phyloP scores from a whole-genome alignment of 257 asterid species.

The Nicotiana sylvestris region DNA sequence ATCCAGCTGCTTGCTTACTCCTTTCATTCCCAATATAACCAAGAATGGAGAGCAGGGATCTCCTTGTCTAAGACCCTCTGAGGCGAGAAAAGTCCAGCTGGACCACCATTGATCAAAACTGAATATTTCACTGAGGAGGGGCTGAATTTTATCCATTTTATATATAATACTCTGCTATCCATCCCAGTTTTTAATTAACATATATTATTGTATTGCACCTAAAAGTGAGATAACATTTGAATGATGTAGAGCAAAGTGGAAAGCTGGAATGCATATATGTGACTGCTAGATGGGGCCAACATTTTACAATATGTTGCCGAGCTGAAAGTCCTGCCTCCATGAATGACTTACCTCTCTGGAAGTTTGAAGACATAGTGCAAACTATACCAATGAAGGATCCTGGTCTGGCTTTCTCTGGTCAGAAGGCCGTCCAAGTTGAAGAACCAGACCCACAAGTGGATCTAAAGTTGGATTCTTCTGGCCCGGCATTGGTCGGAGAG shows the following conservation, averaged over 20 bases:
- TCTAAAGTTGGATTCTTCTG: slow-evolving; percentile 62
- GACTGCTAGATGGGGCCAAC: slow-evolving; percentile 81
- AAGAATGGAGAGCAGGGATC: neutral
- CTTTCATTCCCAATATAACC: neutral
- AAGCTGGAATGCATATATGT: slow-evolving; percentile 93
- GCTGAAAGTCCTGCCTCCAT: slow-evolving; percentile 98
- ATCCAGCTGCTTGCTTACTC: neutral
- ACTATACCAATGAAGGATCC: slow-evolving; percentile 84
- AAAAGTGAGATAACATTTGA: slow-evolving; percentile 21
- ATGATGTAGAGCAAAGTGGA: slow-evolving; percentile 90
- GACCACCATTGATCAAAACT: neutral
- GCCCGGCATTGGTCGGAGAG: slow-evolving; percentile 96
- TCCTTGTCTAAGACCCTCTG: neutral
- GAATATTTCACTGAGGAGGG: neutral
- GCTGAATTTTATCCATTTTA: neutral
- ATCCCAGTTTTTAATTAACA: slow-evolving; percentile 1
- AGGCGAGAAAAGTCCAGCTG: neutral
- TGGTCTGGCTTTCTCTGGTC: slow-evolving; percentile 88
- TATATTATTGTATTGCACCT: slow-evolving; percentile 3
- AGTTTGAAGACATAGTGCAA: slow-evolving; percentile 77
- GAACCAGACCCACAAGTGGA: slow-evolving; percentile 99
- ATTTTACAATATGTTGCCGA: slow-evolving; percentile 87
- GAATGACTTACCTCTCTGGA: slow-evolving; percentile 93
- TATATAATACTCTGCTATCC: neutral
- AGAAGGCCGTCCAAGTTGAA: slow-evolving; percentile 93